A percentile compares a stretch with the other conserved stretches of the same genome.
These are phyloP conservation scores for Nitzschia sp. DNA, from an alignment of 108 stramenopile genomes.

Conservation along the genomic window DNA sequence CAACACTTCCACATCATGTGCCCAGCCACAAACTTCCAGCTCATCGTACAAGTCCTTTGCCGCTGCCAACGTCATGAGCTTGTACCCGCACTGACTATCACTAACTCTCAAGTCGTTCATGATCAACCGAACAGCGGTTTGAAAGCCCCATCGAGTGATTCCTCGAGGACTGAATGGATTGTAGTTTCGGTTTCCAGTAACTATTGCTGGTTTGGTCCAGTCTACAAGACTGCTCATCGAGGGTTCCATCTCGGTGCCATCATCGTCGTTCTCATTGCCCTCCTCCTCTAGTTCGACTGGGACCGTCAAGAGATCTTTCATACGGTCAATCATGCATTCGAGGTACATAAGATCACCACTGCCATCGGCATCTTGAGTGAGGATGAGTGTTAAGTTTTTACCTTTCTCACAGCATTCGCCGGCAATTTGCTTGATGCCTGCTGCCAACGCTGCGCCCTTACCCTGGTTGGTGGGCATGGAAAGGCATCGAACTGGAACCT, in stretches of 20 bases:
- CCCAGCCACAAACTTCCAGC: conserved; percentile 67
- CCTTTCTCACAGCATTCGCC: not conserved
- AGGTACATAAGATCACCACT: conserved; percentile 68
- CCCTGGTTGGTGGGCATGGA: conserved; percentile 60
- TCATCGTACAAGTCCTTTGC: conserved; percentile 48
- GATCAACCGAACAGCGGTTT: conserved; percentile 38
- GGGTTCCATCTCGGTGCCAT: not conserved
- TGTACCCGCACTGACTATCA: conserved; percentile 85
- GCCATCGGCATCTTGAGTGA: conserved; percentile 84
- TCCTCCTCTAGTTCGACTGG: not conserved
- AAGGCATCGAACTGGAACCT: conserved; percentile 44
- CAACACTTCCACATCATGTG: conserved; percentile 83
- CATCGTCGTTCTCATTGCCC: not conserved
- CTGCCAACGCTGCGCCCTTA: conserved; percentile 74
- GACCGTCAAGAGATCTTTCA: conserved; percentile 17
- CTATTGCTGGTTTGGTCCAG: conserved; percentile 26
- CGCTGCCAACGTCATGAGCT: conserved; percentile 61
- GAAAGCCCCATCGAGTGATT: conserved; percentile 60
- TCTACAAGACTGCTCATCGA: not conserved
- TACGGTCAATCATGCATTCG: conserved; percentile 44
- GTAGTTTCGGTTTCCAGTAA: conserved; percentile 47
- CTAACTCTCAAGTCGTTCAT: conserved; percentile 39
- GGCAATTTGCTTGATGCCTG: conserved; percentile 50
- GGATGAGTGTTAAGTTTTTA: conserved; percentile 26
- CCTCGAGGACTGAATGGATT: conserved; percentile 23